Conservation (phyloP, 805 yeast genomes). For the Saccharomycopsis sp. region DNA sequence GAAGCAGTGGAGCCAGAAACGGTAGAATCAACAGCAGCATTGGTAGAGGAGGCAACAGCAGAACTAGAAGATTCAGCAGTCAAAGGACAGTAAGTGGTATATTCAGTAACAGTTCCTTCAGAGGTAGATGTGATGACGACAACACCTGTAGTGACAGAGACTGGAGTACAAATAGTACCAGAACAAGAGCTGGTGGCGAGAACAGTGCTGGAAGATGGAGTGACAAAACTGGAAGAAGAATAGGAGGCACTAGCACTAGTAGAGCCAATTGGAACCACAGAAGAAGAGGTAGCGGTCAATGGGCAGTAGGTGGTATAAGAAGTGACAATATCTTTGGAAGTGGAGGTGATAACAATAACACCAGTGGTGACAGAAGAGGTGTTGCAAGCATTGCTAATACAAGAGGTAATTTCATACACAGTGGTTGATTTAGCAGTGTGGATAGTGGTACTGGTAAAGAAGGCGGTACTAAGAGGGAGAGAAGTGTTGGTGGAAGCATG, state of each 20-base stretch:
- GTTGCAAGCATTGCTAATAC: background rate
- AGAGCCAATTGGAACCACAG: conserved; percentile 11
- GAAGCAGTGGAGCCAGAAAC: conserved; percentile 5
- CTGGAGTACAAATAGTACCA: conserved; percentile 16
- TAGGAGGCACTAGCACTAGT: background rate
- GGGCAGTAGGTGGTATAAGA: conserved; percentile 23
- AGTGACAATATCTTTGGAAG: conserved; percentile 15
- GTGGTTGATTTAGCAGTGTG: conserved; percentile 18
- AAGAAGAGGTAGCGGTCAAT: conserved; percentile 12
- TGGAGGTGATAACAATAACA: conserved; percentile 18
- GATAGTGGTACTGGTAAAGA: conserved; percentile 19
- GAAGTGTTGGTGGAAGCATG: no score
- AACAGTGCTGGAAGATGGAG: conserved; percentile 3
- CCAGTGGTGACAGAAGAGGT: conserved; percentile 17
- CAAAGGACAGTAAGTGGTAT: conserved; percentile 24
- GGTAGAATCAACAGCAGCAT: conserved; percentile 2
- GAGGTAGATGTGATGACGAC: conserved; percentile 10
- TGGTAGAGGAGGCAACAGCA: background rate
- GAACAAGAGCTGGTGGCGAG: conserved; percentile 7
- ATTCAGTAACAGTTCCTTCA: conserved; percentile 18
- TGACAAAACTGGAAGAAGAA: background rate
- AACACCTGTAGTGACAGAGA: background rate
- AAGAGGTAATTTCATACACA: conserved; percentile 5
- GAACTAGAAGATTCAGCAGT: conserved; percentile 4
- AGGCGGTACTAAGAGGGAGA: no score